phyloP scores from a whole-genome alignment of 2,329 filamentous ascomycete species.

The Phialocephala sp. region DNA sequence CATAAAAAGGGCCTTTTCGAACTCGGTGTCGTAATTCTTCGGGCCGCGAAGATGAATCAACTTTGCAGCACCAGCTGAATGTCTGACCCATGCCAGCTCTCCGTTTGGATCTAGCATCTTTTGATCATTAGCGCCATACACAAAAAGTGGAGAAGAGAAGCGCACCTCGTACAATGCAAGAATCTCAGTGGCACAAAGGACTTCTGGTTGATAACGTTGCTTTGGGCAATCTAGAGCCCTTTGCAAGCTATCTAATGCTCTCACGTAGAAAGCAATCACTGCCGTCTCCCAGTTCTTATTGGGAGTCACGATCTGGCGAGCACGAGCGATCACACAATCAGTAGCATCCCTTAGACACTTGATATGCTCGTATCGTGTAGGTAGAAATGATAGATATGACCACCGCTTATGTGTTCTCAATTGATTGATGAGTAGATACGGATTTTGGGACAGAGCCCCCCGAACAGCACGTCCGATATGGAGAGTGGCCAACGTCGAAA shows the following conservation, averaged over 20 bases:
- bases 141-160: slow-evolving; percentile 28
- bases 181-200: slow-evolving; percentile 38
- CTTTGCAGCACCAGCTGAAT: slow-evolving; percentile 42
- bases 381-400: slow-evolving; percentile 40
- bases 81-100: slow-evolving; percentile 42
- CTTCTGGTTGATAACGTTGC: slow-evolving; percentile 33
- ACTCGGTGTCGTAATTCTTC: slow-evolving; percentile 42
- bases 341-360: slow-evolving; percentile 37
- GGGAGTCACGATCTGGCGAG: slow-evolving; percentile 35
- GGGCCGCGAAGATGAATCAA: slow-evolving; percentile 43
- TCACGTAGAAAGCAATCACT: slow-evolving; percentile 35
- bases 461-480: slow-evolving; percentile 38
- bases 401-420: slow-evolving; percentile 35
- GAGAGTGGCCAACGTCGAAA: slow-evolving; percentile 40
- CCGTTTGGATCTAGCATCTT: slow-evolving; percentile 43
- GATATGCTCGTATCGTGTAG: slow-evolving; percentile 36
- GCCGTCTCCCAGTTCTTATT: slow-evolving; percentile 26
- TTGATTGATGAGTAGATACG: slow-evolving; percentile 34
- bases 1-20: slow-evolving; percentile 46
- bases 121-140: slow-evolving; percentile 22
- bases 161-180: slow-evolving; percentile 37
- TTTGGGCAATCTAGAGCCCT: slow-evolving; percentile 34
- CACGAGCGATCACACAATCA: slow-evolving; percentile 39
- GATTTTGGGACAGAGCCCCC: slow-evolving; percentile 32
- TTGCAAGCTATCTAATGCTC: slow-evolving; percentile 34